Base-by-base conservation (phyloP, 345 rosid species). In the Combretum micranthum region DNA sequence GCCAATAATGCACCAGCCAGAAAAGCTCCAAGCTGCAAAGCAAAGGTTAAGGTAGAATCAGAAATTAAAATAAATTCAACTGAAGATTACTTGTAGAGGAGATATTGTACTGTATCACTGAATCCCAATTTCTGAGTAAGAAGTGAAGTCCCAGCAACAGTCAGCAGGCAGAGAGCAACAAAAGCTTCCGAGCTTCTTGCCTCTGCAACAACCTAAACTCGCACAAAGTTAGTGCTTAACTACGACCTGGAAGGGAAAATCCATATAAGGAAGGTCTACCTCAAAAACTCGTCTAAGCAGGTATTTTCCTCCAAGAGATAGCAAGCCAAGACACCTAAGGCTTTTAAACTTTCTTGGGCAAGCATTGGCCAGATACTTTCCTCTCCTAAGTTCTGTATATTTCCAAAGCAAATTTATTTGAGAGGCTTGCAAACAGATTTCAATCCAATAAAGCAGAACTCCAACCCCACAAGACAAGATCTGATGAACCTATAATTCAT, bases 161-260 rank as follows among this genome's bases (percentile, higher is more conserved):
- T 93, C 57, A 93, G 80, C 71, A 93, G 82, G 75, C 91, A 93
- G 60, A 93, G 91, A 57, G 97, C 97, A 64, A 93, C 87, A 75
- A 93, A 89, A 54, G 96, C 99, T 69, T 93, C 96, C 15, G 96
- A 79, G 75, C 99, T 89, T 71, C 97, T 84, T 62, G 96, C 77
- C 80, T 88, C 99, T 65, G 94, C 96, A 64, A 93, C 94, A 74
- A 89, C 83, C 97, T 93, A 79, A 61, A 73, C 25, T 66, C 39
- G 14, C 50, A 45, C 16, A 57, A 57, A 3, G 13, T 57, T 26
- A 57, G 61, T 57, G 52, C 15, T 23, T 9, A 57, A 21, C 25
- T 17, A 17, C 16, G 16, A 57, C 10, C 2, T 21, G 42, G 39
- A 19, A n/a, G 43, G 22, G 19, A 42, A 14, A 15, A 7, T 44